A percentile compares a stretch with the other conserved stretches of the same genome.
These are phyloP conservation scores for Globisporangium cylindrosporum DNA, from an alignment of 352 stramenopile species.

Conservation along the genomic window DNA sequence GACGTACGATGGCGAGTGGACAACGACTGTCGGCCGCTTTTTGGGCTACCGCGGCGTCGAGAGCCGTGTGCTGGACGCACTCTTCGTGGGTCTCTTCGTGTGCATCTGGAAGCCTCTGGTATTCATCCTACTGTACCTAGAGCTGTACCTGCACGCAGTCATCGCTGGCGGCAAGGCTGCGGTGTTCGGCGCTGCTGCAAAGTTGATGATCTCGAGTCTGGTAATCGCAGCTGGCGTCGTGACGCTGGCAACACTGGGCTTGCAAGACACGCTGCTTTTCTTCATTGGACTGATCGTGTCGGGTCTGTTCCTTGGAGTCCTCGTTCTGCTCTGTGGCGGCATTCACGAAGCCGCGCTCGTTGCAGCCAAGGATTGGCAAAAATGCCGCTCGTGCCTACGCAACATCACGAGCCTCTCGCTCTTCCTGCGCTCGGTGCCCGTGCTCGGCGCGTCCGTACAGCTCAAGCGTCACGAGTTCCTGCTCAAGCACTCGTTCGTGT, in stretches of 20 bases:
- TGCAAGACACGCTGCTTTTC: slow-evolving; percentile 64
- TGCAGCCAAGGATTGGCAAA: slow-evolving; percentile 69
- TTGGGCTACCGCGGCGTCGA: slow-evolving; percentile 71
- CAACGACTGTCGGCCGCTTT: slow-evolving; percentile 70
- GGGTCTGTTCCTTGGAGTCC: slow-evolving; percentile 52
- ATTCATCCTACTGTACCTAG: slow-evolving; percentile 76
- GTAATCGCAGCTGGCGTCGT: slow-evolving; percentile 47
- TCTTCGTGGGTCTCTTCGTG: slow-evolving; percentile 74
- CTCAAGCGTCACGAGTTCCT: slow-evolving; percentile 83
- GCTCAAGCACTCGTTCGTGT: slow-evolving; percentile 77
- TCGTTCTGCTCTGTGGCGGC: slow-evolving; percentile 60
- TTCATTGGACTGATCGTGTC: slow-evolving; percentile 39
- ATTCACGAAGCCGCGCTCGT: slow-evolving; percentile 51
- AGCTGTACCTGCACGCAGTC: slow-evolving; percentile 72
- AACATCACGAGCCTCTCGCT: slow-evolving; percentile 83
- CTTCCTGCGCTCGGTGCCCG: slow-evolving; percentile 69
- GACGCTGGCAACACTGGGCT: slow-evolving; percentile 43
- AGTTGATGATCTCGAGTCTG: slow-evolving; percentile 62
- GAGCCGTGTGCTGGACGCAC: slow-evolving; percentile 61
- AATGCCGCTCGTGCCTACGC: slow-evolving; percentile 69
- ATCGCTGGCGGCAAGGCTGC: slow-evolving; percentile 69
- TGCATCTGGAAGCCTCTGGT: slow-evolving; percentile 79
- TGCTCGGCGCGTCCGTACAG: slow-evolving; percentile 57
- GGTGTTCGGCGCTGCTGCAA: slow-evolving; percentile 62
- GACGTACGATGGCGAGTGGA: slow-evolving; percentile 55